phyloP scores from a whole-genome alignment of 1,139 yeast species.

The Saccharomycopsis phalli region DNA sequence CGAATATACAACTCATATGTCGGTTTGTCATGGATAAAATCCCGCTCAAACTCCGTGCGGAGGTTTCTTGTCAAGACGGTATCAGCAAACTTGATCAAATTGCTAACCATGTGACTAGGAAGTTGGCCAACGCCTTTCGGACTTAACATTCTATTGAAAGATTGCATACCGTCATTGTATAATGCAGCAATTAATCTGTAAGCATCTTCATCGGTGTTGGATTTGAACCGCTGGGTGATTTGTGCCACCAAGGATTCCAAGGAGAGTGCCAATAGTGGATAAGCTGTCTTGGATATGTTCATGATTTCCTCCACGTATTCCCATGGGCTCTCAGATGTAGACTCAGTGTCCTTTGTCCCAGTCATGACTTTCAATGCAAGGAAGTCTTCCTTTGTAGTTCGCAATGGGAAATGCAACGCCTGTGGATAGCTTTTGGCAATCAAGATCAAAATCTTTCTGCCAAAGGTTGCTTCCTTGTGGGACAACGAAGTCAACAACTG shows the following conservation, averaged over 20 bases:
- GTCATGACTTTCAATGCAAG: slow-evolving; percentile 37
- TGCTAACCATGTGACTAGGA: slow-evolving; percentile 89
- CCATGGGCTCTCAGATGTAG: slow-evolving; percentile 46
- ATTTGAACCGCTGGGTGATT: slow-evolving; percentile 86
- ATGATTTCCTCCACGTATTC: slow-evolving; percentile 92
- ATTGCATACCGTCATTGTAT: slow-evolving; percentile 88
- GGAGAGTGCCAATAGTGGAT: slow-evolving; percentile 86
- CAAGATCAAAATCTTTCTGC: slow-evolving; percentile 77
- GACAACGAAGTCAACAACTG: slow-evolving; percentile 85
- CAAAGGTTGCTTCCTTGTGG: slow-evolving; percentile 84
- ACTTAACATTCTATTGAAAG: slow-evolving; percentile 48
- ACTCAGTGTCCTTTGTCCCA: background rate
- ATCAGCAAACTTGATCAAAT: slow-evolving; percentile 84
- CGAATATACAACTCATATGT: slow-evolving; percentile 80
- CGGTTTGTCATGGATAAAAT: slow-evolving; percentile 82
- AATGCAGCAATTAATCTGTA: slow-evolving; percentile 88
- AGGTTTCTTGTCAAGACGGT: slow-evolving; percentile 87
- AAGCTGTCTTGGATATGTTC: slow-evolving; percentile 94
- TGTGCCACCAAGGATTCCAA: slow-evolving; percentile 94
- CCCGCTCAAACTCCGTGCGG: slow-evolving; percentile 85
- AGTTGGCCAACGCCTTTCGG: slow-evolving; percentile 84
- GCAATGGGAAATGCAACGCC: slow-evolving; percentile 89
- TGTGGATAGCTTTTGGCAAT: slow-evolving; percentile 97
- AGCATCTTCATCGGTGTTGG: slow-evolving; percentile 94
- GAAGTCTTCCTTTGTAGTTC: slow-evolving; percentile 93